Base-by-base conservation (phyloP, 148 eudicot species). In the Rhododendron griersonianum region DNA sequence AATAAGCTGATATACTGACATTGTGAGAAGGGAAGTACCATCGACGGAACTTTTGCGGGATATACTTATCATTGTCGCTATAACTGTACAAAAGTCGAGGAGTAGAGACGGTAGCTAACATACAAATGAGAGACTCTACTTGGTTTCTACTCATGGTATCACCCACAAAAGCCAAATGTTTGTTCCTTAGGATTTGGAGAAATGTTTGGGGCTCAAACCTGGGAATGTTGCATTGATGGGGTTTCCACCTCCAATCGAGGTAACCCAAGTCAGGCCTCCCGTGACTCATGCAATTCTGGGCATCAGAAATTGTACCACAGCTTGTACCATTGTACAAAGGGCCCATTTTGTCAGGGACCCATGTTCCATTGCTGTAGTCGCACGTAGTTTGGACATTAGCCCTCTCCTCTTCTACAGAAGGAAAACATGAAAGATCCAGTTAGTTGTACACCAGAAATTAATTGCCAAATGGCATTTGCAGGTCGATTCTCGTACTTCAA, bases 121-220 rank as follows among this genome's bases (percentile, higher is more conserved):
- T 84, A 86, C 99, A 97, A 23, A 97, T 86, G 21, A 97, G 87
- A 3, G 99, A 97, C 80, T 97, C 99, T 48, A 97, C 80, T 81
- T 97, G 99, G 88, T 97, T 97, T 81, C 99, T 92, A 51, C 98
- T 98, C 89, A 97, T 89, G 51, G 99, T 95, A 83, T 97, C 99
- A 50, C 99, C 99, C 39, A 97, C 96, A 92, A 97, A 97, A 15
- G 99, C 99, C 67, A 97, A 81, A 89, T 94, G 95, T 83, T 92
- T 95, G 81, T 90, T 91, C 63, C 85, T 81, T 28, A 92, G 73
- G 53, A 93, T 88, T 51, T 86, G 84, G 65, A 97, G 89, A 86
- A 97, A 97, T n/a, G 76, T 80, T 61, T 73, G 67, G 76, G 99
- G 99, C 25, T 92, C 93, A 80, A 97, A 95, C 91, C 95, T 91